Conservation (phyloP, 2,329 filamentous ascomycete genomes). For the Epichloe festucae region DNA sequence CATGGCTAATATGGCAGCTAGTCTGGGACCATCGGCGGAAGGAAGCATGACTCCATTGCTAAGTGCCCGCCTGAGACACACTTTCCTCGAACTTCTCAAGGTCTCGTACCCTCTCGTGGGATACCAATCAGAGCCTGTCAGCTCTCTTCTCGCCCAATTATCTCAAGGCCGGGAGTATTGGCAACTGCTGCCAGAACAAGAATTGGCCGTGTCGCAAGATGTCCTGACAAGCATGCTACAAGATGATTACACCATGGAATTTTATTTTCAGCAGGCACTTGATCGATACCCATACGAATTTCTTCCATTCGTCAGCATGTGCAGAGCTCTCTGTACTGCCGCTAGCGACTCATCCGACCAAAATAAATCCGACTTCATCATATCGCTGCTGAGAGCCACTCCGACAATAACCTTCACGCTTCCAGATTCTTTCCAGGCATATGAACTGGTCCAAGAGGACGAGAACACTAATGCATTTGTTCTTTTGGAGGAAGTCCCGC, state of each 20-base stretch:
- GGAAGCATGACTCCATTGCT: slow-evolving; percentile 41
- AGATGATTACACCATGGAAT: slow-evolving; percentile 36
- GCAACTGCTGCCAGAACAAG: slow-evolving; percentile 31
- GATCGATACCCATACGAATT: slow-evolving; percentile 79
- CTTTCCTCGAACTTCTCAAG: slow-evolving; percentile 59
- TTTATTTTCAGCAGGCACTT: slow-evolving; percentile 54
- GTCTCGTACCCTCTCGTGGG: slow-evolving; percentile 52
- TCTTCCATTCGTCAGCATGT: slow-evolving; percentile 61
- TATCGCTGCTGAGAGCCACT: slow-evolving; percentile 54
- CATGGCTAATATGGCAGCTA: slow-evolving; percentile 35
- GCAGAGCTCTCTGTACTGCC: slow-evolving; percentile 44
- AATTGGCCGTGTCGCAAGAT: slow-evolving; percentile 20
- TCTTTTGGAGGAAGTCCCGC: slow-evolving; percentile 48
- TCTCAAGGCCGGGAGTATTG: slow-evolving; percentile 40
- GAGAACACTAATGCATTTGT: slow-evolving; percentile 71
- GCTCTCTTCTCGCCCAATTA: slow-evolving; percentile 52
- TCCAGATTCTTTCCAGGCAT: slow-evolving; percentile 58
- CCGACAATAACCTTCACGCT: slow-evolving; percentile 66
- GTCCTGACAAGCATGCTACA: slow-evolving; percentile 21
- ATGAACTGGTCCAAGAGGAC: slow-evolving; percentile 70
- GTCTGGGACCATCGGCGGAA: slow-evolving; percentile 30
- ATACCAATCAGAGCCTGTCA: slow-evolving; percentile 60
- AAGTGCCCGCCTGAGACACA: slow-evolving; percentile 47
- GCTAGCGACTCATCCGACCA: slow-evolving; percentile 16
- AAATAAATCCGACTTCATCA: slow-evolving; percentile 35